These are phyloP conservation scores for Collybiopsis confluens DNA, from an alignment of 768 basidiomycete genomes.

Conservation along the genomic window DNA sequence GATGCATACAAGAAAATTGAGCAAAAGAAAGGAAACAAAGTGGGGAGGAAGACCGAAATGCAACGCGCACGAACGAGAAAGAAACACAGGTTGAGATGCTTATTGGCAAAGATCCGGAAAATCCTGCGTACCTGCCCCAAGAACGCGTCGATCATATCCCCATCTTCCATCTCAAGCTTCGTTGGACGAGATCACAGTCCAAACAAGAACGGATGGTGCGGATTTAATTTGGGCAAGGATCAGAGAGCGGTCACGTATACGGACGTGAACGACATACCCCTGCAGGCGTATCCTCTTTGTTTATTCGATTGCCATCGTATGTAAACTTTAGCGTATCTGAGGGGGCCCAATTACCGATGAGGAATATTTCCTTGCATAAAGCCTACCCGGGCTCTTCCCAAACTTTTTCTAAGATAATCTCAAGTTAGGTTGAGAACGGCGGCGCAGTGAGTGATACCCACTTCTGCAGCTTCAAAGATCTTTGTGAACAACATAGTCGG, in stretches of 20 bases:
- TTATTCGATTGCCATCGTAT: slow-evolving; percentile 49
- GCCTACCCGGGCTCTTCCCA: slow-evolving; percentile 48
- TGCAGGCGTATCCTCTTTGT: slow-evolving; percentile 47
- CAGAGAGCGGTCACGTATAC: no score
- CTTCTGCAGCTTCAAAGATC: slow-evolving; percentile 66
- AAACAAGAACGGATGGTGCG: neutral
- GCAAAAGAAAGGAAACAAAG: no score
- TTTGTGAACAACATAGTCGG: slow-evolving; percentile 59
- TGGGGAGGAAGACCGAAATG: no score
- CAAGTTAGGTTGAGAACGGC: neutral
- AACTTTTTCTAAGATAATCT: slow-evolving; percentile 46
- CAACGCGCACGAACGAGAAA: no score
- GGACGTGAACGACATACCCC: no score
- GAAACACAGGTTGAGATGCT: no score
- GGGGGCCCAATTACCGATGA: neutral
- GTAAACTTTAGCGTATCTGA: slow-evolving; percentile 63
- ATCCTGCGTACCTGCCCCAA: slow-evolving; percentile 35
- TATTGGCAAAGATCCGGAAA: no score
- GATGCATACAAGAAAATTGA: no score
- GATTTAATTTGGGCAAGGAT: no score
- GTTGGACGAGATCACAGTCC: neutral
- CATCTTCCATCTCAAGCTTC: slow-evolving; percentile 57
- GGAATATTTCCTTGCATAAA: no score
- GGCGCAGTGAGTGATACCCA: slow-evolving; percentile 16
- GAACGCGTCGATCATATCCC: slow-evolving; percentile 58